These are phyloP conservation scores for Trichoderma cornu-damae DNA, from an alignment of 2,329 filamentous ascomycete genomes.

Conservation along the genomic window DNA sequence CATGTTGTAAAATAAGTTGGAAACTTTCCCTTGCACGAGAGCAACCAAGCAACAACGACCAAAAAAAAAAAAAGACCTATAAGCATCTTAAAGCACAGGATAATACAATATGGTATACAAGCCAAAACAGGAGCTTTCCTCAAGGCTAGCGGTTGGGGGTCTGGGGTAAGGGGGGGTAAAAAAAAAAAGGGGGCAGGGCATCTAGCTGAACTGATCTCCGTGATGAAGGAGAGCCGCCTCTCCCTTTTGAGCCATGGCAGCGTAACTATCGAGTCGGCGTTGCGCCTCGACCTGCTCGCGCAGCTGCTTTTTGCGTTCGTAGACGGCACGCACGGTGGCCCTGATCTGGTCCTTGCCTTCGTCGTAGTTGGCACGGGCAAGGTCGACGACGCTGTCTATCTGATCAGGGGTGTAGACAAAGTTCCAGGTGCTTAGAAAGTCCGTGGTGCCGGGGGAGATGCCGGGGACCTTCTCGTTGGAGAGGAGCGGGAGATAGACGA, in stretches of 20 bases:
- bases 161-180: no score
- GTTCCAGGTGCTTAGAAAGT: slow-evolving; percentile 96
- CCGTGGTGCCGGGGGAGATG: slow-evolving; percentile 75
- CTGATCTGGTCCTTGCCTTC: slow-evolving; percentile 76
- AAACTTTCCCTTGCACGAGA: slow-evolving; percentile 6
- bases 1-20: slow-evolving; percentile 36
- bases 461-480: slow-evolving; percentile 72
- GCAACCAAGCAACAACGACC: neutral
- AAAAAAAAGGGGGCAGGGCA: neutral
- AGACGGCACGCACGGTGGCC: slow-evolving; percentile 77
- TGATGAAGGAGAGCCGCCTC: slow-evolving; percentile 53
- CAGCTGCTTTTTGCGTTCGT: slow-evolving; percentile 77
- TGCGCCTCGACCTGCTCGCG: slow-evolving; percentile 51
- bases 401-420: slow-evolving; percentile 92
- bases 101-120: slow-evolving; percentile 11
- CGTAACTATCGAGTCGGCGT: slow-evolving; percentile 37
- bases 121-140: neutral
- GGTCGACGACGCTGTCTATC: slow-evolving; percentile 74
- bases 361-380: slow-evolving; percentile 81
- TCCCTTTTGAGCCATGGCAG: slow-evolving; percentile 46
- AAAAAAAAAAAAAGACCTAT: neutral
- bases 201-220: slow-evolving; percentile 59
- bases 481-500: slow-evolving; percentile 87
- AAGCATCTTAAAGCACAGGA: neutral
- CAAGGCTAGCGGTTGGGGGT: no score